Percentiles rank a stretch among this genome's conserved stretches.
phyloP scores from a whole-genome alignment of 108 stramenopile genomes.

The Schizochytrium sp. region DNA sequence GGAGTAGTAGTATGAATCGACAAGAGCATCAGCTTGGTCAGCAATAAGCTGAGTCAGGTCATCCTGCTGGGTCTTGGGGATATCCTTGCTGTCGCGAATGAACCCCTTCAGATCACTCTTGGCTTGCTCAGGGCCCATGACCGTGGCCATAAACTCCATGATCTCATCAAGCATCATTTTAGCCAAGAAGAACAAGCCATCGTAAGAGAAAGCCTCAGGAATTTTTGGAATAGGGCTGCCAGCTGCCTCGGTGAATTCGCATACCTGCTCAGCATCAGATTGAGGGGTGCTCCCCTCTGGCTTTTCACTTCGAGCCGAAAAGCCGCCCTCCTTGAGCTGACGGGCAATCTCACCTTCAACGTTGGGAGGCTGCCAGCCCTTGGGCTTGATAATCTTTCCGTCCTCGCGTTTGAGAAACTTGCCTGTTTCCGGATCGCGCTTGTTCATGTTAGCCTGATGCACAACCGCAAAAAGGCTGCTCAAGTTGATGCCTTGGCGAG shows the following conservation, averaged over 20 bases:
- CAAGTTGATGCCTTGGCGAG: constrained; percentile 63
- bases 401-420: constrained; percentile 64
- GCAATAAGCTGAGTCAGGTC: constrained; percentile 41
- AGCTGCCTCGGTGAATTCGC: constrained; percentile 61
- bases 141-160: constrained; percentile 67
- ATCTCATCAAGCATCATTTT: constrained; percentile 68
- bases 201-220: constrained; percentile 28
- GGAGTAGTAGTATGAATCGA: constrained; percentile 67
- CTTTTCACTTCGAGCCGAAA: not conserved
- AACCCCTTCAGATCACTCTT: constrained; percentile 54
- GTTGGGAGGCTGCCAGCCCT: constrained; percentile 64
- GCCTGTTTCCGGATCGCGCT: constrained; percentile 65
- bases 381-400: constrained; percentile 67
- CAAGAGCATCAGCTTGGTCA: constrained; percentile 64
- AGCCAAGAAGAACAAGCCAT: constrained; percentile 63
- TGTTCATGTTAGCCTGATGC: constrained; percentile 66
- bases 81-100: constrained; percentile 60
- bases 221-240: constrained; percentile 58
- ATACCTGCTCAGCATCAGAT: constrained; percentile 23
- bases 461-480: constrained; percentile 62
- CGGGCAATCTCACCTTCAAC: constrained; percentile 64
- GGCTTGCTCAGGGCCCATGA: constrained; percentile 52
- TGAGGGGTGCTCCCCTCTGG: not conserved
- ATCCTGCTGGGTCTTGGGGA: not conserved
- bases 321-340: constrained; percentile 60